These are phyloP conservation scores for Leccinum truebloodii DNA, from an alignment of 768 basidiomycete genomes.

Conservation along the genomic window DNA sequence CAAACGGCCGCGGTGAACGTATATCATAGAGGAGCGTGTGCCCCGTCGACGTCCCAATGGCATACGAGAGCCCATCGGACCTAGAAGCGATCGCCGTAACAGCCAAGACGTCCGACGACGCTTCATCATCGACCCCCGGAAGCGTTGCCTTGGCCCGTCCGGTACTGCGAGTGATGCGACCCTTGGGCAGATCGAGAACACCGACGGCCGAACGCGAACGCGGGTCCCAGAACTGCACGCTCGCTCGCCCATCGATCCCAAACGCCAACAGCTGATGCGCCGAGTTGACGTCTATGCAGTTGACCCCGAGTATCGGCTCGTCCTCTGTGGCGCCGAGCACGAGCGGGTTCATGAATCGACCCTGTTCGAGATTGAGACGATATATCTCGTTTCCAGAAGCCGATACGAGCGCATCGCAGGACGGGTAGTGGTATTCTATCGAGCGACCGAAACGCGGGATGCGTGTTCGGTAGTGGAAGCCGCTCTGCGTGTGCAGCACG, in stretches of 20 bases:
- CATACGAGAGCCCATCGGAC: slow-evolving; percentile 88
- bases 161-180: slow-evolving; percentile 48
- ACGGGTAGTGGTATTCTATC: slow-evolving; percentile 90
- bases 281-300: slow-evolving; percentile 89
- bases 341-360: slow-evolving; percentile 86
- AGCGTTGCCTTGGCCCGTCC: slow-evolving; percentile 32
- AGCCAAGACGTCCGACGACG: slow-evolving; percentile 37
- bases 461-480: slow-evolving; percentile 88
- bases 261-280: slow-evolving; percentile 90
- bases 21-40: slow-evolving; percentile 95
- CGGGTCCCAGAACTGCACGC: slow-evolving; percentile 96
- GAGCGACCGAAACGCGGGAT: slow-evolving; percentile 94
- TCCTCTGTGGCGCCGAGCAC: slow-evolving; percentile 52
- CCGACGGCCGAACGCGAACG: slow-evolving; percentile 79
- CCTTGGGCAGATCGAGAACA: slow-evolving; percentile 58
- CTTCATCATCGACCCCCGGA: slow-evolving; percentile 37
- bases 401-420: slow-evolving; percentile 86
- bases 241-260: slow-evolving; percentile 83
- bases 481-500: slow-evolving; percentile 92
- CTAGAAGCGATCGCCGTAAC: slow-evolving; percentile 87
- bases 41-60: slow-evolving; percentile 92
- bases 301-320: slow-evolving; percentile 77
- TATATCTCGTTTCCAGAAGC: slow-evolving; percentile 88
- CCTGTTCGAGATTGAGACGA: slow-evolving; percentile 93
- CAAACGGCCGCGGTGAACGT: slow-evolving; percentile 79